Evolutionary conservation across 116 monocot species (phyloP).

Genomic region (Trichopus zeylanicus): DNA sequence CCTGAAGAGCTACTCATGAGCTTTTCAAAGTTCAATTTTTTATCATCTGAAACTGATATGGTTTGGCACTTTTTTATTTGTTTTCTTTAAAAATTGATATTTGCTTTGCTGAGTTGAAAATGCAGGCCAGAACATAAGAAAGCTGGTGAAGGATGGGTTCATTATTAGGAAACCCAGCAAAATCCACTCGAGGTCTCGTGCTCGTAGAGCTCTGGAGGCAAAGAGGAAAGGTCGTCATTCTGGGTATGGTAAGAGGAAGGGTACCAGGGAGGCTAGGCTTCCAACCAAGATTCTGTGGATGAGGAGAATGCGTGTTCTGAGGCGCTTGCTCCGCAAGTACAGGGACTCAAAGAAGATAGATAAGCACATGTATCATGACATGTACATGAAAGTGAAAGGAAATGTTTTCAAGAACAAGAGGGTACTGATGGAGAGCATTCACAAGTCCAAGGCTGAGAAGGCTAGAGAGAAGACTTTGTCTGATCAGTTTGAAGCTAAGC

Average conservation of each 20-base stretch:
- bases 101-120: too few relatives aligned
- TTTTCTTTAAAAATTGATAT: too few relatives aligned
- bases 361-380: constrained; percentile 71
- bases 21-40: too few relatives aligned
- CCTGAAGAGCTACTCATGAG: too few relatives aligned
- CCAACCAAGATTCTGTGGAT: constrained; percentile 68
- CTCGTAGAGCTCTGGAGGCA: constrained; percentile 52
- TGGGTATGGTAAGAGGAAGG: constrained; percentile 66
- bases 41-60: too few relatives aligned
- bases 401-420: constrained; percentile 59
- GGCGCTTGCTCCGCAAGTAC: constrained; percentile 57
- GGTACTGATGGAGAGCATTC: constrained; percentile 50
- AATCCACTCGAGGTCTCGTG: constrained; percentile 68
- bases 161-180: constrained; percentile 60
- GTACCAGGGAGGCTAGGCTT: constrained; percentile 66
- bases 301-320: constrained; percentile 62
- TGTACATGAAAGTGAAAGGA: constrained; percentile 79
- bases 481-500: constrained; percentile 51
- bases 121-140: constrained; percentile 61
- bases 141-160: constrained; percentile 70
- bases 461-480: constrained; percentile 42
- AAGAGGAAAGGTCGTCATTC: constrained; percentile 69
- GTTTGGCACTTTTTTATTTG: too few relatives aligned
- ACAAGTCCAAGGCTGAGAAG: constrained; percentile 55
- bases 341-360: constrained; percentile 67